Base-by-base conservation (phyloP, 2,329 filamentous ascomycete species). In the Diaporthe sp. region DNA sequence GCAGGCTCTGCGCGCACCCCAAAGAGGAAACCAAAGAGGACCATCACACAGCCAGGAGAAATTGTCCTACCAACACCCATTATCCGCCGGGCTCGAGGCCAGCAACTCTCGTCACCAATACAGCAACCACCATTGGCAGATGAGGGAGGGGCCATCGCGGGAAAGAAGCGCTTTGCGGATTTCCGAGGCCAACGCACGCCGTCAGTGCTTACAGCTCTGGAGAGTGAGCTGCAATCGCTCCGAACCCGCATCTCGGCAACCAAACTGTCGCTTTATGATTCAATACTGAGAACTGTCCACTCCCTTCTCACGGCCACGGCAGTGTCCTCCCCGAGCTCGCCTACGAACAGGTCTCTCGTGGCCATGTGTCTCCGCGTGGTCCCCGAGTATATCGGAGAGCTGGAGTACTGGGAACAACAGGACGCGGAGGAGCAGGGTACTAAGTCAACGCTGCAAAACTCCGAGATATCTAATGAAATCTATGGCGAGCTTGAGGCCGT, bases 401-500 rank as follows among this genome's bases (percentile, higher is more conserved):
- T 88, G n/a, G 85, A 89, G 73, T 79, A 80, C 1, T 83, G 83
- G 81, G 84, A 87, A 69, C 79, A 80, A 40, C 77, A 80, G 17
- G 82, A 86, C 28, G 81, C 84, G 5, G 82, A 85, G 68, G 77
- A 82, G 54, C 80, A 82, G 17, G 85, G 84, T 3, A 83, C 82
- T 0, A 78, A 81, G 22, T 82, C 82, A 15, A 80, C 80, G 0
- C 77, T 84, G 22, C 79, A 83, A n/a, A 79, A 79, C 9, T 81
- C 84, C 25, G 79, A 85, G 57, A 82, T 86, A 7, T 86, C 87
- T 0, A 81, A 83, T 19, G 82, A 86, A 5, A 82, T 89, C 30
- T 90, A 90, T 76, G 82, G 85, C 58, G 85, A 89, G 22, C 77
- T 90, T 22, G 87, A 90, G 77, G 77, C 80, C 3, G 77, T 88